Evolutionary conservation across 352 stramenopile genomes (phyloP), one percentile per base, ranked within the genome.

Genomic region (Pythium guiyangense): DNA sequence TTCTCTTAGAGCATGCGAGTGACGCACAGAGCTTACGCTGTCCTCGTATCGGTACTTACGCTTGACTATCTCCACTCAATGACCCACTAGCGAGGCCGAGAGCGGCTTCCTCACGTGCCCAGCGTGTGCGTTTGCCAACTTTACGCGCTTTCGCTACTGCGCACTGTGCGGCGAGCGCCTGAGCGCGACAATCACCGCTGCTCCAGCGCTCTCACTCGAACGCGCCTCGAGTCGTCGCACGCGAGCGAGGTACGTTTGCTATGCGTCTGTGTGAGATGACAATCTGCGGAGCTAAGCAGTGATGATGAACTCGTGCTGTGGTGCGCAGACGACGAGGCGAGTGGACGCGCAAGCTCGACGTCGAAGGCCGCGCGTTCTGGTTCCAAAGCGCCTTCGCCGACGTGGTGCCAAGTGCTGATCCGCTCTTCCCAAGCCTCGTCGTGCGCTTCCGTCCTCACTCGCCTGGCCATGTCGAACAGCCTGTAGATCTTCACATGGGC

Each of bases 231-330:
- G 34, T 37, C 50, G 50, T 17, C 42, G 45, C 22, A 25, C 17
- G 1, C 50, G 50, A 34, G 50, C 37, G 6, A 56, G 37, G 50
- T 56, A 25, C 27, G 26, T 44, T 14, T 46, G 15, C 46, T 39
- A n/a, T 11, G 34, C 34, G 12, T 11, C 12, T 39, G 34, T 2
- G 2, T 11, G 8, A 8, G 34, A 14, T 11, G 34, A 8, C 34
- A 39, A n/a, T n/a, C 34, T 77, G 90, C n/a, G 97, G 99, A 14
- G 8, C 34, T 39, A 39, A 8, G 12, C 8, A 39, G 8, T 39
- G 34, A 14, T 11, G 34, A 11, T 39, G 34, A 11, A 8, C 12
- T 14, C 8, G 12, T 39, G 34, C 34, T 8, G 12, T 11, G 34
- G 12, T 11, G 34, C 2, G 18, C 22, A 56, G 50, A 48, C 37